Evolutionary conservation across 2,329 filamentous ascomycete species (phyloP).

Genomic region (Nannizzia gypsea): DNA sequence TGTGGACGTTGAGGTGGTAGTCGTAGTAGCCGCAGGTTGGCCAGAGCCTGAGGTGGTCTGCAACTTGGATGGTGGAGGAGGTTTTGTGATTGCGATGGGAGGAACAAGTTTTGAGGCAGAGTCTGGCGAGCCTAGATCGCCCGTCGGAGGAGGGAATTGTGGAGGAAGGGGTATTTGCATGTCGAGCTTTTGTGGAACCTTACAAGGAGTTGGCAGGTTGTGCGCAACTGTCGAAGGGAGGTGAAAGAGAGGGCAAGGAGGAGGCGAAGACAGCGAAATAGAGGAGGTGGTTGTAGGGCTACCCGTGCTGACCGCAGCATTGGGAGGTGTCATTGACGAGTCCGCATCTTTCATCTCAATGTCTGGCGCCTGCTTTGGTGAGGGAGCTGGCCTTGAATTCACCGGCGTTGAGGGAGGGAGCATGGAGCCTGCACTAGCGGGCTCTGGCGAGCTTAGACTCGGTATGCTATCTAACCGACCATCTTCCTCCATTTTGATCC

Average conservation of each 20-base stretch:
- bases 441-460: not conserved
- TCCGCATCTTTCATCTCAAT: slow-evolving; percentile 30
- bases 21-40: not conserved
- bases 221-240: slow-evolving; percentile 30
- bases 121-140: not conserved
- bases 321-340: slow-evolving; percentile 18
- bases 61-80: not conserved
- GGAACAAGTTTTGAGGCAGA: not conserved
- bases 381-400: slow-evolving; percentile 9
- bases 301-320: not conserved
- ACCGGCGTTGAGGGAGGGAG: slow-evolving; percentile 11
- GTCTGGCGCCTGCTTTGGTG: slow-evolving; percentile 7
- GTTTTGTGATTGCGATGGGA: not conserved
- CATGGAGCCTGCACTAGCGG: slow-evolving; percentile 9
- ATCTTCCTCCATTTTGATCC: slow-evolving; percentile 25
- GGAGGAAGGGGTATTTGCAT: slow-evolving; percentile 37
- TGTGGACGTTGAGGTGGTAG: not conserved
- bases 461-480: not conserved
- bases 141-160: not conserved
- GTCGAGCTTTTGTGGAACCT: slow-evolving; percentile 41
- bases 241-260: not conserved
- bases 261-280: not conserved
- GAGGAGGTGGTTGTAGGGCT: not conserved
- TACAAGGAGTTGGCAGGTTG: slow-evolving; percentile 22
- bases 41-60: not conserved